Conservation (phyloP, 2,329 filamentous ascomycete species). For the Aspergillus candidus region DNA sequence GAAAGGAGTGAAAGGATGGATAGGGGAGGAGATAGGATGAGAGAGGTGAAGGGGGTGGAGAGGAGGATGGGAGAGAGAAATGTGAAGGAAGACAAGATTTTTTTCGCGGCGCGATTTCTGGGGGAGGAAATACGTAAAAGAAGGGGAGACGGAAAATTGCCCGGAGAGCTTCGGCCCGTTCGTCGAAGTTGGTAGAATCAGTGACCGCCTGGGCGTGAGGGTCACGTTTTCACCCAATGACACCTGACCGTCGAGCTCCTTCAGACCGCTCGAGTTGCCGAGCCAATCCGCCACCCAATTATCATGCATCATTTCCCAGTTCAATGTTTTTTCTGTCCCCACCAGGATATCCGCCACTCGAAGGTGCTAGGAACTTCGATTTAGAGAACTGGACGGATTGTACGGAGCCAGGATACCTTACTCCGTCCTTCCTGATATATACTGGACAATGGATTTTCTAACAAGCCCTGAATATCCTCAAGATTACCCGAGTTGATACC, state of each 20-base stretch:
- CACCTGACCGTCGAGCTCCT: conserved; percentile 5
- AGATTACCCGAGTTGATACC: no score
- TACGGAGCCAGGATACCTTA: no score
- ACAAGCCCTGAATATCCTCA: no score
- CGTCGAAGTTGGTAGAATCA: conserved; percentile 35
- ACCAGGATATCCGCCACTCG: no score
- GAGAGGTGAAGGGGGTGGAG: conserved; percentile 18
- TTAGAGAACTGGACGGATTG: no score
- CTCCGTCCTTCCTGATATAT: no score
- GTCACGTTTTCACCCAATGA: conserved; percentile 11
- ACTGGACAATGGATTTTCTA: no score
- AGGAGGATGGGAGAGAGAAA: conserved; percentile 9
- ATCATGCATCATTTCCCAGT: neutral
- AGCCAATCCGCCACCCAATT: conserved; percentile 2
- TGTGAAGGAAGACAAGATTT: conserved; percentile 19
- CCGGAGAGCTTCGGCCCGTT: conserved; percentile 30
- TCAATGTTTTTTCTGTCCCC: no score
- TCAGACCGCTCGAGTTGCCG: conserved; percentile 15
- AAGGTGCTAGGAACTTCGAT: neutral
- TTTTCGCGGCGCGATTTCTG: conserved; percentile 8
- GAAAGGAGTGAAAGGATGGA: conserved; percentile 16
- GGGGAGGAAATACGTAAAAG: conserved; percentile 22
- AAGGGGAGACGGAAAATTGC: conserved; percentile 29
- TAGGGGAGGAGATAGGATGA: conserved; percentile 10
- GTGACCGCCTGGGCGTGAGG: no score